Evolutionary conservation across 2,329 filamentous ascomycete species (phyloP).

Genomic region (Claviceps lovelessii): DNA sequence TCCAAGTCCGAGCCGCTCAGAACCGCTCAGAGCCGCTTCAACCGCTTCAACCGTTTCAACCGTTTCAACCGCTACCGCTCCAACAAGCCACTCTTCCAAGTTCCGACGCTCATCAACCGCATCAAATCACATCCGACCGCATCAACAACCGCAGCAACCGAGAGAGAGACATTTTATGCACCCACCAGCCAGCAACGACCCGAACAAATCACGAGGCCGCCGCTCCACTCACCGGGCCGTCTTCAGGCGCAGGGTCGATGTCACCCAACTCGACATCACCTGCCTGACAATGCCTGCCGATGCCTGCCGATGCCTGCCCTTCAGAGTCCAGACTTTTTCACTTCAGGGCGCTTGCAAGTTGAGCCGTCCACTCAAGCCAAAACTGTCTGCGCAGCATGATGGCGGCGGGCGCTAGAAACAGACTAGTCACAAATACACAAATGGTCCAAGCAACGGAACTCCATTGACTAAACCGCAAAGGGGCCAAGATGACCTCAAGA

Average conservation of each 20-base stretch:
- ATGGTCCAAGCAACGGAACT: not conserved
- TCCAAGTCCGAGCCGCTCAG: too few species aligned
- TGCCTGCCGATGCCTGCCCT: too few species aligned
- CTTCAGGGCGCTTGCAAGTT: not conserved
- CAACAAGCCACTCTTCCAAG: too few species aligned
- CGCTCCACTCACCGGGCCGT: not conserved
- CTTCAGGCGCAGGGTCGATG: not conserved
- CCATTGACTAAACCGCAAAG: not conserved
- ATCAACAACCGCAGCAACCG: not conserved
- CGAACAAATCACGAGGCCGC: not conserved
- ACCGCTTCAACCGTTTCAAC: too few species aligned
- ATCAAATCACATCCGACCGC: not conserved
- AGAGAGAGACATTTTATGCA: not conserved
- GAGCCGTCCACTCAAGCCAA: not conserved
- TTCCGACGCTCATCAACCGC: too few species aligned
- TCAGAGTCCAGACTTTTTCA: not conserved
- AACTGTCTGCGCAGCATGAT: not conserved
- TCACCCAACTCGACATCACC: not conserved
- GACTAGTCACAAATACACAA: not conserved
- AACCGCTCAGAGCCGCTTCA: too few species aligned
- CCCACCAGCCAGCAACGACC: not conserved
- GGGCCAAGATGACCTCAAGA: not conserved
- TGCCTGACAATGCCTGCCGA: too few species aligned
- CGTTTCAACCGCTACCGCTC: too few species aligned
- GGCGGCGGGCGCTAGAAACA: not conserved